These are phyloP conservation scores for Pichia kluyveri DNA, from an alignment of 805 yeast genomes.

Conservation along the genomic window DNA sequence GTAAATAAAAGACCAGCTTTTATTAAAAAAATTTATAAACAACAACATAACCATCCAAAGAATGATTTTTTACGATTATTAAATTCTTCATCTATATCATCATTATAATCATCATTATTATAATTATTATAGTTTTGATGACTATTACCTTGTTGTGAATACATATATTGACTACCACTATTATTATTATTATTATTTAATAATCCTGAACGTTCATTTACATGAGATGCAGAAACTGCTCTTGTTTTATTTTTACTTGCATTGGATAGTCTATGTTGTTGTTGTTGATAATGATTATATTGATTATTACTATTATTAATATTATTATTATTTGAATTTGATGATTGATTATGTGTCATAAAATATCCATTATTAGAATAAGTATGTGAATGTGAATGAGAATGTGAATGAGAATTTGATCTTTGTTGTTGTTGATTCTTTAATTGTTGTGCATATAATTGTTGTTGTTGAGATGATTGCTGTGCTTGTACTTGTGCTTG, in stretches of 20 bases:
- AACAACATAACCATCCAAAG: conserved; percentile 4
- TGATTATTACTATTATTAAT: no score
- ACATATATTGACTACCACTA: background rate
- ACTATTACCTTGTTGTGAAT: background rate
- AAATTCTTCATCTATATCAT: background rate
- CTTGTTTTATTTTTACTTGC: background rate
- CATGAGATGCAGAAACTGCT: background rate
- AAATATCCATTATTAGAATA: background rate
- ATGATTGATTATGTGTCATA: background rate
- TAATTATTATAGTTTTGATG: no score
- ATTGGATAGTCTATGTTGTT: background rate
- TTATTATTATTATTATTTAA: background rate
- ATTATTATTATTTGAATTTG: background rate
- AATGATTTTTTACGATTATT: background rate
- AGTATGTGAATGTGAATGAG: conserved; percentile 1
- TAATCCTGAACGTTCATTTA: conserved; percentile 5
- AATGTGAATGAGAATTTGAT: background rate
- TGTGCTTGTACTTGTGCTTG: conserved; percentile 1
- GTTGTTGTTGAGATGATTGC: background rate
- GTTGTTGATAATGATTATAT: no score
- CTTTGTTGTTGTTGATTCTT: background rate
- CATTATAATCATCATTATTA: no score
- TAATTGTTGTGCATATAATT: background rate
- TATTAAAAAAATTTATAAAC: background rate
- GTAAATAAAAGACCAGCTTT: background rate